These are phyloP conservation scores for Glebionis coronaria DNA, from an alignment of 129 eudicot genomes.

Conservation along the genomic window DNA sequence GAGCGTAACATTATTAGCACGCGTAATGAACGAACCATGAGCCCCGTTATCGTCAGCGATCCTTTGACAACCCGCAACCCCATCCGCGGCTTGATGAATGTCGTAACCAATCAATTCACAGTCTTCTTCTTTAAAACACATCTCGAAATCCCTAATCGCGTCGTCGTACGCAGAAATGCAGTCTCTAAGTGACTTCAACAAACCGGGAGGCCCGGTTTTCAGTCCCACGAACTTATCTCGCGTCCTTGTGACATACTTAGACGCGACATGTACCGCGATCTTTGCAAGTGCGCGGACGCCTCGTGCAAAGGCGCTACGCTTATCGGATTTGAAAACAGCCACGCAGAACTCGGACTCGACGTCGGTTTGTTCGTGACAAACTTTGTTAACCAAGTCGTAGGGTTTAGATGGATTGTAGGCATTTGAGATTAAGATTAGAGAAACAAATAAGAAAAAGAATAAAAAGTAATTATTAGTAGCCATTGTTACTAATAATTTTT, in stretches of 20 bases:
- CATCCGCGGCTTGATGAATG: slow-evolving; percentile 11
- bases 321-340: slow-evolving; percentile 17
- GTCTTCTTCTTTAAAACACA: slow-evolving; percentile 14
- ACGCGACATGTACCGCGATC: slow-evolving; percentile 7
- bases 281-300: slow-evolving; percentile 6
- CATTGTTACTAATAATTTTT: too few species aligned
- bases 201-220: slow-evolving; percentile 8
- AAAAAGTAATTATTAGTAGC: not conserved
- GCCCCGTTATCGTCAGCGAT: slow-evolving; percentile 9
- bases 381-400: slow-evolving; percentile 10
- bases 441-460: not conserved
- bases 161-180: slow-evolving; percentile 1
- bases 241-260: slow-evolving; percentile 11
- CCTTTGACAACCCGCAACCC: slow-evolving; percentile 8
- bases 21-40: slow-evolving; percentile 3
- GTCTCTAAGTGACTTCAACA: slow-evolving; percentile 11
- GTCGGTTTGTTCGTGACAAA: slow-evolving; percentile 18
- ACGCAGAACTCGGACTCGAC: slow-evolving; percentile 4
- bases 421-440: not conserved
- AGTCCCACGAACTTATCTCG: slow-evolving; percentile 12
- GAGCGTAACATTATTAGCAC: too few species aligned
- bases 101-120: slow-evolving; percentile 5
- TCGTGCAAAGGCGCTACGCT: slow-evolving; percentile 16
- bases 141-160: not conserved
- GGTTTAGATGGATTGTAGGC: not conserved